Base-by-base conservation (phyloP, 1,284 basidiomycete genomes). In the Erythrobasidium hasegawianum region DNA sequence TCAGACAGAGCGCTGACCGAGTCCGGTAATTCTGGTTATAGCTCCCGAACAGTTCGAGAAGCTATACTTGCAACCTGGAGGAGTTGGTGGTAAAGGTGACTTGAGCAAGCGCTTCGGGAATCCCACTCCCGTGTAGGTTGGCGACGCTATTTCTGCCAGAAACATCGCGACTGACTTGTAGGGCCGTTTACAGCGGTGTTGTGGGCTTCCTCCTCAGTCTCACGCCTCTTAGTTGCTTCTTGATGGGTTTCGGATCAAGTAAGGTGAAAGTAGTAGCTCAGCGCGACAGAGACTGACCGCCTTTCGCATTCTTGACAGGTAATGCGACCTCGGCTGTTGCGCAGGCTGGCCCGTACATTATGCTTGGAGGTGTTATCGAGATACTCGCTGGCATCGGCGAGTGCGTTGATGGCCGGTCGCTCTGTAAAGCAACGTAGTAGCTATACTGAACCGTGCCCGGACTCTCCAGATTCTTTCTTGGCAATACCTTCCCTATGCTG, bases 321-420 rank as follows among this genome's bases (percentile, higher is more conserved):
- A 24, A 47, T 47, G n/a, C 43, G 43, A 47, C 43, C 5, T 47
- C 43, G 7, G 43, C 43, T 24, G 22, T 47, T 5, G 43, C 43
- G 4, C 43, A 47, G 16, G 43, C 43, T 47, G n/a, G n/a, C n/a
- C n/a, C 22, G 22, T 47, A 47, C 43, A n/a, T 47, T 8, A 18
- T 47, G n/a, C 43, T 47, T 22, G 92, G 92, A 66, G 94, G 94
- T 68, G 82, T 94, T 20, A 84, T 83, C 9, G 93, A 83, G 73
- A 68, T 83, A 59, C 76, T 83, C 24, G 81, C 81, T 1, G 82
- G 82, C 53, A 80, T 83, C 73, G 80, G 81, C 77, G 27, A 57
- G 33, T 81, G 82, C 74, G 71, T 69, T 33, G 40, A 13, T 64
- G n/a, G n/a, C n/a, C n/a, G n/a, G n/a, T n/a, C n/a, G n/a, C n/a